Evolutionary conservation across 805 yeast species (phyloP).

Genomic region (Monosporozyma unispora): DNA sequence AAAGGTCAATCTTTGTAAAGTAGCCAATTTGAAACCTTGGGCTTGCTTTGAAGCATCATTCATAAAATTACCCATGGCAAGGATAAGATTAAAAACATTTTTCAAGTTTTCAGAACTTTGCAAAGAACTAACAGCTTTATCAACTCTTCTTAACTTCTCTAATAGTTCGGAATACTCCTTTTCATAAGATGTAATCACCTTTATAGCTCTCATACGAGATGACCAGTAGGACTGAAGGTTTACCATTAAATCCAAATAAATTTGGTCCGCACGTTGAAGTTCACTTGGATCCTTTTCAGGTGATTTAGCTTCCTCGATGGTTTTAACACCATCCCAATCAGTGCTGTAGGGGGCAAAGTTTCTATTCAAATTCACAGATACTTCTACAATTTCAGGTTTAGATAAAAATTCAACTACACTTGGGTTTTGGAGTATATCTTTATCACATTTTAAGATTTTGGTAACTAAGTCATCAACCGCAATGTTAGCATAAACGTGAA

Average conservation of each 20-base stretch:
- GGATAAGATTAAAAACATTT: conserved; percentile 69
- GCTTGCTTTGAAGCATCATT: conserved; percentile 90
- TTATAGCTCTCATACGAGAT: conserved; percentile 77
- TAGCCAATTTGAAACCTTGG: conserved; percentile 79
- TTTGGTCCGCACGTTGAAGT: conserved; percentile 77
- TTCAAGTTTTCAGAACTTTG: conserved; percentile 58
- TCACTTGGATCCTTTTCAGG: conserved; percentile 69
- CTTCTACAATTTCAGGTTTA: conserved; percentile 64
- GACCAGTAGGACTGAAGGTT: conserved; percentile 88
- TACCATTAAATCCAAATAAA: conserved; percentile 73
- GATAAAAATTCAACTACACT: conserved; percentile 80
- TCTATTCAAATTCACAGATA: conserved; percentile 60
- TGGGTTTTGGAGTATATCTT: conserved; percentile 54
- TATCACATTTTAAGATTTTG: conserved; percentile 70
- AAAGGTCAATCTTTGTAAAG: conserved; percentile 82
- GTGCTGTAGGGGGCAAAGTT: conserved; percentile 74
- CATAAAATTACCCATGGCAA: conserved; percentile 94
- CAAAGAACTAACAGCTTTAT: conserved; percentile 61
- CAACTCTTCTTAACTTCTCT: conserved; percentile 57
- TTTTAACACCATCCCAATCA: conserved; percentile 46
- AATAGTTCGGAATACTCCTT: conserved; percentile 70
- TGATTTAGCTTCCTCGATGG: conserved; percentile 31
- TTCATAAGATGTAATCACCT: conserved; percentile 59
- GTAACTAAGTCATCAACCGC: conserved; percentile 57
- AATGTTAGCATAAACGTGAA: conserved; percentile 62